Conservation (phyloP, 1,284 basidiomycete species). For the Ustilago nuda region DNA sequence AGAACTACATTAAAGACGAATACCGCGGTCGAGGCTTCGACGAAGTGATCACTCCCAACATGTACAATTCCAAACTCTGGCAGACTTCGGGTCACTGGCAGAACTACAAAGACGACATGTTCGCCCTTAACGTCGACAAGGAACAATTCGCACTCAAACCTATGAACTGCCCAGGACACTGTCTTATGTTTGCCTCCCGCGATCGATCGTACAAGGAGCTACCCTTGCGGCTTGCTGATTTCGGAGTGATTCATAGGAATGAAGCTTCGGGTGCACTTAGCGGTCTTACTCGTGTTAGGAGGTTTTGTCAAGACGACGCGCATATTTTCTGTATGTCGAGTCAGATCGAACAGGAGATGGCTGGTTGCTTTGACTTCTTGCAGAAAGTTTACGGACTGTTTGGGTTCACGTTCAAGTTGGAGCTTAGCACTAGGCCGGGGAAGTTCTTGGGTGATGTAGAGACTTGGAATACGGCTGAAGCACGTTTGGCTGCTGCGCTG, state of each 20-base stretch:
- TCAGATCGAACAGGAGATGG: conserved; percentile 89
- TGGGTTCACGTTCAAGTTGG: conserved; percentile 95
- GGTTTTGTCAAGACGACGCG: conserved; percentile 98
- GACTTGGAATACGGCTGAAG: conserved; percentile 90
- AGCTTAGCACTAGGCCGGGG: conserved; percentile 94
- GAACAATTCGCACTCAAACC: conserved; percentile 80
- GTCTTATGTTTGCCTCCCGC: conserved; percentile 92
- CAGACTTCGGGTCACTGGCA: conserved; percentile 98
- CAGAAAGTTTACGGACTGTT: conserved; percentile 90
- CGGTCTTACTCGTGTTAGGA: conserved; percentile 89
- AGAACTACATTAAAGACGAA: conserved; percentile 79
- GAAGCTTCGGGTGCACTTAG: conserved; percentile 95
- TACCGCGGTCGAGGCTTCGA: conserved; percentile 72
- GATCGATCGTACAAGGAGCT: conserved; percentile 96
- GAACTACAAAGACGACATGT: conserved; percentile 92
- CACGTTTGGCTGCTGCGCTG: conserved; percentile 87
- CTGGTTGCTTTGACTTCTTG: conserved; percentile 91
- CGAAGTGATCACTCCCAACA: conserved; percentile 92
- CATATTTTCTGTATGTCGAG: conserved; percentile 97
- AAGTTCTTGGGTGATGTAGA: conserved; percentile 90
- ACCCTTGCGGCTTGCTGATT: conserved; percentile 96
- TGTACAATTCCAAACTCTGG: conserved; percentile 97
- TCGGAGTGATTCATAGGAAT: conserved; percentile 96
- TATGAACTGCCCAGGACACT: conserved; percentile 99
- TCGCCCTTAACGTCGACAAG: conserved; percentile 91